A percentile compares a stretch with the other conserved stretches of the same genome.
These are phyloP conservation scores for Psilocybe cubensis DNA, from an alignment of 768 basidiomycete genomes.

Conservation along the genomic window DNA sequence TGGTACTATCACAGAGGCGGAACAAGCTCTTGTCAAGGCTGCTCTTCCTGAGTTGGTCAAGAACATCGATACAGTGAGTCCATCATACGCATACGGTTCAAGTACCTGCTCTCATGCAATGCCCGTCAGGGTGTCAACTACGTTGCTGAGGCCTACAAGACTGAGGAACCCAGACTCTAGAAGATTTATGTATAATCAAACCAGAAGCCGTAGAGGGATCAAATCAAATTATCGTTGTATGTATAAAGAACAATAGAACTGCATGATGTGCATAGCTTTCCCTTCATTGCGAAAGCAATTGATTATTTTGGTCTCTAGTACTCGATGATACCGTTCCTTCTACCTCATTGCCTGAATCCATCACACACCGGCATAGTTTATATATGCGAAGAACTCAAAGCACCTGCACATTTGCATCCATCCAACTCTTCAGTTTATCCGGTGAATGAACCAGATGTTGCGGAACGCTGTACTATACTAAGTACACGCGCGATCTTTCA, in stretches of 20 bases:
- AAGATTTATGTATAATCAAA: slow-evolving; percentile 3
- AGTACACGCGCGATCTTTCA: too few relatives aligned
- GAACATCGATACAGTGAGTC: slow-evolving; percentile 73
- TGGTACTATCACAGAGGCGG: slow-evolving; percentile 71
- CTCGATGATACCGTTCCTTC: neutral
- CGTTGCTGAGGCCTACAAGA: slow-evolving; percentile 38
- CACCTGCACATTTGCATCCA: too few relatives aligned
- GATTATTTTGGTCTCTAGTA: neutral
- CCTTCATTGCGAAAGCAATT: neutral
- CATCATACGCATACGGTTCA: neutral
- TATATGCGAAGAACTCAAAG: too few relatives aligned
- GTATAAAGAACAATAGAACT: slow-evolving; percentile 16
- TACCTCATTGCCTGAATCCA: too few relatives aligned
- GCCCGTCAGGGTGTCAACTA: slow-evolving; percentile 37
- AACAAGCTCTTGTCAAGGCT: slow-evolving; percentile 77
- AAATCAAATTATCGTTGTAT: slow-evolving; percentile 14
- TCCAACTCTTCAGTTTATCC: too few relatives aligned
- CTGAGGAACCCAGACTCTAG: slow-evolving; percentile 28
- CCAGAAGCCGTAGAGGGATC: slow-evolving; percentile 1
- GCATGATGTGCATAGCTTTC: neutral
- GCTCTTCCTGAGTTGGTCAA: slow-evolving; percentile 77
- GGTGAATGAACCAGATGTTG: too few relatives aligned
- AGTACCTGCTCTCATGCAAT: neutral
- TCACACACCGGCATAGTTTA: too few relatives aligned
- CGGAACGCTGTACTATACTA: too few relatives aligned